Conservation (phyloP, 1,139 yeast genomes). For the Zygosaccharomyces pseudobailii region DNA sequence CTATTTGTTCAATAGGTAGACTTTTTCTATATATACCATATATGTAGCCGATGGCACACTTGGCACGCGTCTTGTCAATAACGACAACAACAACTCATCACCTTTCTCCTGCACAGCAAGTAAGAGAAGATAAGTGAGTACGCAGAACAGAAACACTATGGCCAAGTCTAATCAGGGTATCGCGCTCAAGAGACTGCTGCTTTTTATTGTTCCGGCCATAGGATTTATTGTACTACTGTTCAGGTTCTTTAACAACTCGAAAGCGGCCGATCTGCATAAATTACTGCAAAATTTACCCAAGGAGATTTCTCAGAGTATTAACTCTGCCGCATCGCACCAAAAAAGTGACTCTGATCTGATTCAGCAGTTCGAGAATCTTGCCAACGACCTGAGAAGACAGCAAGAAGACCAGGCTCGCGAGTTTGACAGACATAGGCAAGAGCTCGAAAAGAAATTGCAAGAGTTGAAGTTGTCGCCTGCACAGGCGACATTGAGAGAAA, state of each 20-base stretch:
- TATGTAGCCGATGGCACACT: background rate
- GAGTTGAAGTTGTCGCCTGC: conserved; percentile 60
- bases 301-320: conserved; percentile 37
- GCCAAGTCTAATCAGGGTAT: conserved; percentile 17
- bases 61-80: background rate
- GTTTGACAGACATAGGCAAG: conserved; percentile 48
- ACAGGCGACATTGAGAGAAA: conserved; percentile 59
- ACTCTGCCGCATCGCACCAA: conserved; percentile 30
- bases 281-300: conserved; percentile 43
- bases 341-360: conserved; percentile 43
- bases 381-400: conserved; percentile 42
- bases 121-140: background rate
- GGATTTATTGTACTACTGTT: conserved; percentile 36
- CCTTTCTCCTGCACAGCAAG: background rate
- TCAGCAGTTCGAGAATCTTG: conserved; percentile 45
- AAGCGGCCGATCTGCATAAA: conserved; percentile 42
- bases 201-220: conserved; percentile 29
- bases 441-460: conserved; percentile 52
- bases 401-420: conserved; percentile 47
- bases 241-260: conserved; percentile 37
- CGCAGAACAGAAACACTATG: background rate
- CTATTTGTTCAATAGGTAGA: conserved; percentile 39
- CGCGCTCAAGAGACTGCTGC: conserved; percentile 27
- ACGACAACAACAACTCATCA: background rate
- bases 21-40: too few species aligned